Base-by-base conservation (phyloP, 768 basidiomycete species). In the Royoungia palumana region DNA sequence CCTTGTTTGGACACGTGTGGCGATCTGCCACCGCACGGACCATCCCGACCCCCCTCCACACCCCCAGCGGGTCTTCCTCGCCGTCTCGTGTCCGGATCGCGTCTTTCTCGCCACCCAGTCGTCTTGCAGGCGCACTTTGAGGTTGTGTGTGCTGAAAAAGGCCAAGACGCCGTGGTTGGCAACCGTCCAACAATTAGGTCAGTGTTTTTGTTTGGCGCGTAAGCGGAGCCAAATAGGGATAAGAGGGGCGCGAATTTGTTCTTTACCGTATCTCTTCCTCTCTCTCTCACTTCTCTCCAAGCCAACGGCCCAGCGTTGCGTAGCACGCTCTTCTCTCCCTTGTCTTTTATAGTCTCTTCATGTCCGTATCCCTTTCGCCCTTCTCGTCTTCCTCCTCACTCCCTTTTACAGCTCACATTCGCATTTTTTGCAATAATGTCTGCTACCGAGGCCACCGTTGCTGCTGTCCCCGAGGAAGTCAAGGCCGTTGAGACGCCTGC, bases 351-450 rank as follows among this genome's bases (percentile, higher is more conserved):
- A 77, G 70, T 70, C 72, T 65, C 71, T 75, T 71, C 72, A 68
- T 71, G 75, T 77, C 58, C 56, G 73, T 73, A 39, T 44, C 59
- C 47, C 21, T 22, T 11, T 38, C 32, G 53, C 53, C 41, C 46
- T 46, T 50, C 43, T 20, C 27, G 6, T 36, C 1, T 27, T 35
- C 30, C 13, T 40, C 30, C 48, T 59, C 13, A 50, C 22, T 28
- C 24, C n/a, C 47, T 41, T 57, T 48, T 37, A 22, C 66, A 82
- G 80, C 80, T 78, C 78, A 76, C 58, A 68, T 73, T 75, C 74
- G 71, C 67, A 72, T 67, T 71, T 73, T 71, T 66, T 74, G 71
- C 73, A 72, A 81, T 89, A 89, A 91, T 93, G 88, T 90, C 89
- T 77, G 79, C 85, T 70, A 68, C 83, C 62, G 86, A 84, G 70